These are phyloP conservation scores for Salix viminalis DNA, from an alignment of 345 rosid genomes.

Conservation along the genomic window DNA sequence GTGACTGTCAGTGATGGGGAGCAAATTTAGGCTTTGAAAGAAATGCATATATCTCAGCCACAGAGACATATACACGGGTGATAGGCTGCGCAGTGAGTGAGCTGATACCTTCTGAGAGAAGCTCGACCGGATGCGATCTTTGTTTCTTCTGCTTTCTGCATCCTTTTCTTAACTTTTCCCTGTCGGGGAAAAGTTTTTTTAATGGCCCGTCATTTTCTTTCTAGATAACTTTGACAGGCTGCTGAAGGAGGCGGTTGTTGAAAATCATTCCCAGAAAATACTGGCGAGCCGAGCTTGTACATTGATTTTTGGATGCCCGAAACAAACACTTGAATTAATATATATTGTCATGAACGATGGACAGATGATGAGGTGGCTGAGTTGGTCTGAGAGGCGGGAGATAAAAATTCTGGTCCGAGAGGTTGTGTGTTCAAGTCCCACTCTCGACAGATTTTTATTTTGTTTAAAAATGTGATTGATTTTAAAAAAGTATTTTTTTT, in stretches of 20 bases:
- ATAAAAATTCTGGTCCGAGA: too few relatives aligned
- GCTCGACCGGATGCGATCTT: neutral
- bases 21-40: conserved; percentile 14
- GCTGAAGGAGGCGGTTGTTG: neutral
- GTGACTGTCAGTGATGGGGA: too few relatives aligned
- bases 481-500: too few relatives aligned
- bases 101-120: neutral
- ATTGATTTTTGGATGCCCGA: neutral
- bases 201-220: neutral
- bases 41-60: conserved; percentile 19
- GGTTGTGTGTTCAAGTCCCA: too few relatives aligned
- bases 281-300: neutral
- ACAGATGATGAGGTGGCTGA: too few relatives aligned
- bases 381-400: too few relatives aligned
- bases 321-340: too few relatives aligned
- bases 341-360: too few relatives aligned
- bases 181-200: neutral
- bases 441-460: too few relatives aligned
- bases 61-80: neutral
- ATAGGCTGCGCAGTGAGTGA: neutral
- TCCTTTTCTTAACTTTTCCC: conserved; percentile 5
- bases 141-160: conserved; percentile 1
- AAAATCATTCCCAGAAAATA: neutral
- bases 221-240: neutral
- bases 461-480: too few relatives aligned